phyloP scores from a whole-genome alignment of 2,329 filamentous ascomycete species.

The Pseudocercospora musae region DNA sequence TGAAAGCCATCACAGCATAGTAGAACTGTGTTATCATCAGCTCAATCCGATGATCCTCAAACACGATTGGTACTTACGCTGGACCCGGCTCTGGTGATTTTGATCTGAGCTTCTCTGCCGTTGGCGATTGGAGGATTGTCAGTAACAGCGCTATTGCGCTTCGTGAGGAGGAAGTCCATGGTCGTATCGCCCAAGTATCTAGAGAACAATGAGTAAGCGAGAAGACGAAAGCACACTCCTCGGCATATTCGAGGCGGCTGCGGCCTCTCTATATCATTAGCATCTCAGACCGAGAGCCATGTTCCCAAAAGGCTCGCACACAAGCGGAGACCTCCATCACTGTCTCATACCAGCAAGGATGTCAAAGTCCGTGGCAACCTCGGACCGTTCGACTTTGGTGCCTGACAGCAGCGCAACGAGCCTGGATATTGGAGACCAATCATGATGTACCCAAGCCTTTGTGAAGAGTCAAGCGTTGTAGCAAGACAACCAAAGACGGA shows the following conservation, averaged over 20 bases:
- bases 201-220: neutral
- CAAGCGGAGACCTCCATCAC: neutral
- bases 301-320: neutral
- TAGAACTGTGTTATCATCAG: constrained; percentile 36
- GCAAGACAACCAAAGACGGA: neutral
- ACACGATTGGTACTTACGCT: constrained; percentile 3
- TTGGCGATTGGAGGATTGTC: constrained; percentile 17
- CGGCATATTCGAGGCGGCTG: neutral
- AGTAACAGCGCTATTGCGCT: constrained; percentile 7
- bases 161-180: neutral
- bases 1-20: constrained; percentile 56
- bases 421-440: neutral
- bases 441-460: neutral
- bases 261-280: neutral
- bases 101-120: constrained; percentile 14
- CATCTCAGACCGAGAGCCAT: neutral
- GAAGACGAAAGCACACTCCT: neutral
- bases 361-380: neutral
- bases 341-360: neutral
- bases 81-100: constrained; percentile 14
- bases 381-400: neutral
- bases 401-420: neutral
- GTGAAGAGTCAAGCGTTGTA: neutral
- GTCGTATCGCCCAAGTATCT: neutral
- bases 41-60: neutral